Percentiles rank a stretch among this genome's conserved stretches.
Conservation (phyloP, 2,329 filamentous ascomycete species). For the Penicillium sp. region DNA sequence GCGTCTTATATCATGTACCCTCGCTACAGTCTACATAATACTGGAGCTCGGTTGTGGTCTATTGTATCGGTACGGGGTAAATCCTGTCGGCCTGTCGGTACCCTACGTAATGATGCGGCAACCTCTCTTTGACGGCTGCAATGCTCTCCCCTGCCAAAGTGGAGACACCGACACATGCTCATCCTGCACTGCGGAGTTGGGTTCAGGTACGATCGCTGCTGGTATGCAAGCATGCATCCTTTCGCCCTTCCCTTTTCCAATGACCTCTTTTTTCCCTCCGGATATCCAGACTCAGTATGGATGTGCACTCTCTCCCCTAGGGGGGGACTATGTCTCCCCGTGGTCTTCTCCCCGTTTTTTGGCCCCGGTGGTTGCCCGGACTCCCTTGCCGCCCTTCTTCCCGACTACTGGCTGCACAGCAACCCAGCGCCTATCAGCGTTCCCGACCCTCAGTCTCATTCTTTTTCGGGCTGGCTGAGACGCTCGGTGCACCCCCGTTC, state of each 20-base stretch:
- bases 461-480: slow-evolving; percentile 25
- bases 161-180: slow-evolving; percentile 4
- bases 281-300: slow-evolving; percentile 8
- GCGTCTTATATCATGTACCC: not conserved
- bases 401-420: slow-evolving; percentile 35
- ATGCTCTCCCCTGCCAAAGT: slow-evolving; percentile 2
- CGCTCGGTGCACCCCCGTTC: slow-evolving; percentile 4
- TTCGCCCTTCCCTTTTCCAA: not conserved
- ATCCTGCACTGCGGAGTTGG: slow-evolving; percentile 3
- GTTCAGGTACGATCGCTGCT: slow-evolving; percentile 10
- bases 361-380: slow-evolving; percentile 35
- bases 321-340: not conserved
- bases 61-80: not conserved
- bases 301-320: slow-evolving; percentile 1
- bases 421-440: slow-evolving; percentile 38
- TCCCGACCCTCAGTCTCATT: slow-evolving; percentile 13
- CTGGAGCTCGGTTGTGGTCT: not conserved
- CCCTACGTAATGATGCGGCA: slow-evolving; percentile 13
- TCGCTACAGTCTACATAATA: not conserved
- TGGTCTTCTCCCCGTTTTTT: slow-evolving; percentile 6
- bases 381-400: slow-evolving; percentile 40
- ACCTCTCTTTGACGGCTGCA: not conserved
- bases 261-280: not conserved
- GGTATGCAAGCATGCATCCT: slow-evolving; percentile 11
- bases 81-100: not conserved